Evolutionary conservation across 768 basidiomycete genomes (phyloP), one percentile per base, ranked within the genome.

Genomic region (Mycena amicta): DNA sequence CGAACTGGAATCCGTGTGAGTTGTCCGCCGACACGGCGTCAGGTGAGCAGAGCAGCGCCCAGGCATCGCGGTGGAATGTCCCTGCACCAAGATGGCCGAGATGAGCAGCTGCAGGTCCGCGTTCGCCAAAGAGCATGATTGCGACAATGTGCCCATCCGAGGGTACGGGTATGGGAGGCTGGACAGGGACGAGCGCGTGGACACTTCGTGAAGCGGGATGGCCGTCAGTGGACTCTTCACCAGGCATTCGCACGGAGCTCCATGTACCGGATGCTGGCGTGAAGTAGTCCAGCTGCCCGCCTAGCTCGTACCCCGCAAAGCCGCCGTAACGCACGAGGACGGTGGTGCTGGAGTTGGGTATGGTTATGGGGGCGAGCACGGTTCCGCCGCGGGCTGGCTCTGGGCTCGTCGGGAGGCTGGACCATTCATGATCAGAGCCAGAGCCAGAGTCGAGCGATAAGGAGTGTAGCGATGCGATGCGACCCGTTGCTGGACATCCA

Each of bases 241-340:
- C 55, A 18, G 55, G 55, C 27, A 56, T 18, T 13, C 37, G 37
- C 20, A 56, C 27, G 8, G 55, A 56, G 5, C 47, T 29, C 55
- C 55, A 56, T 12, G 55, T 40, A 6, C 55, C 46, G 46, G 31
- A 25, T 4, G 55, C 43, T 20, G 55, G 47, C 45, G 5, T 37
- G 47, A 56, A 56, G 55, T 39, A 49, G 30, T 56, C 55, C 22
- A 56, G 47, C 5, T 12, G 25, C 23, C 55, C 55, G 46, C 55
- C 55, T 30, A 56, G 55, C 47, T 56, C 55, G 55, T 56, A 25
- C 20, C 55, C 47, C 25, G 55, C 55, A 23, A 56, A 56, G 20
- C 55, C 55, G 47, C 55, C 55, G 47, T 56, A 56, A 37, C 47
- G 55, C 18, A 56, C 55, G 30, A 56, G 55, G 30, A 56, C 45